A percentile compares a stretch with the other conserved stretches of the same genome.
Conservation (phyloP, 176 grass and related monocot genomes). For the Aegilops tauschii region DNA sequence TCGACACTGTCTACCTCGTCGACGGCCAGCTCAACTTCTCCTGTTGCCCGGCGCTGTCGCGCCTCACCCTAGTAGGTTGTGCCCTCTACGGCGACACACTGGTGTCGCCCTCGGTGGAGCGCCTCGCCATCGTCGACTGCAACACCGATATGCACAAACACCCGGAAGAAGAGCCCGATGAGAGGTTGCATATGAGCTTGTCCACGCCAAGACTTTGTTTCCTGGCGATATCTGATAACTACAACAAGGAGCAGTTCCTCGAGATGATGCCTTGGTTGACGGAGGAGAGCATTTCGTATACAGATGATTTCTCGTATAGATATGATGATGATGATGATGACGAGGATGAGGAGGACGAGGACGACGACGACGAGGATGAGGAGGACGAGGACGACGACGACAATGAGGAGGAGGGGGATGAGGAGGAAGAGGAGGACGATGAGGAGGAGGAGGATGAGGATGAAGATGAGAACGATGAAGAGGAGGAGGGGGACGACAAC, state of each 20-base stretch:
- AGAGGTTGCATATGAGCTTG: neutral
- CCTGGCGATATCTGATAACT: neutral
- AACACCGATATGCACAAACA: neutral
- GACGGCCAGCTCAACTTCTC: neutral
- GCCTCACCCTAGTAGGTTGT: neutral
- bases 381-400: no score
- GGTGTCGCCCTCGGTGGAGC: neutral
- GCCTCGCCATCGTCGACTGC: neutral
- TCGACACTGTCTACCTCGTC: neutral
- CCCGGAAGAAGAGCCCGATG: no score
- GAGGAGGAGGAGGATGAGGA: no score
- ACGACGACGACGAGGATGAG: no score
- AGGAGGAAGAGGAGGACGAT: no score
- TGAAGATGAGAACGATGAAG: no score
- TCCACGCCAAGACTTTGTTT: neutral
- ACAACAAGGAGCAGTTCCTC: neutral
- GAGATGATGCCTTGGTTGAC: neutral
- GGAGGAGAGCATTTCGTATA: neutral
- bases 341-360: accelerated
- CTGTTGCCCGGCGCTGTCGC: neutral
- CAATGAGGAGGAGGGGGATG: no score
- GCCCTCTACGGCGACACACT: neutral
- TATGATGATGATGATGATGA: no score
- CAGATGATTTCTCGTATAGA: no score
- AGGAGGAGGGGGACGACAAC: no score